Base-by-base conservation (phyloP, 305 asterid species). In the Solanum aculeatissimum region DNA sequence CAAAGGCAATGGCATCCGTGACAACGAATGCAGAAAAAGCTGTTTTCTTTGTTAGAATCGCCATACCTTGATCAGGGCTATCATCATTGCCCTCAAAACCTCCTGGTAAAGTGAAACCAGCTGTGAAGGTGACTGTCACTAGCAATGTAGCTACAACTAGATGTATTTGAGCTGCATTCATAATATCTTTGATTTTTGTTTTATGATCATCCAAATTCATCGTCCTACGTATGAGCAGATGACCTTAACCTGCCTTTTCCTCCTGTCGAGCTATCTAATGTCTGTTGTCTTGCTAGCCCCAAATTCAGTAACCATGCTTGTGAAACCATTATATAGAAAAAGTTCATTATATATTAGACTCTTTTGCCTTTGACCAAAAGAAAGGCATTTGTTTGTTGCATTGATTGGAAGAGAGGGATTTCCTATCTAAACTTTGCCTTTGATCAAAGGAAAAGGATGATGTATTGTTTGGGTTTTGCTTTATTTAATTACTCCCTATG, bases 81-180 rank as follows among this genome's bases (percentile, higher is more conserved):
- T 35, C 75, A 7, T 4, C 8, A 35, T 68, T 25, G 1, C 0
- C 35, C 47, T 68, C 23, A 68, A 35, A 68, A 35, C 75, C 75
- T 42, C 90, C 88, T 2, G 88, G 88, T 9, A 85, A 6, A 2
- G 90, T 87, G 74, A 87, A 87, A n/a, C 83, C 88, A 43, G 90
- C 90, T 7, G 88, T 86, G 13, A 87, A 87, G 16, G 88, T 87
- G 10, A 85, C 84, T 2, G 88, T 85, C 12, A 84, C 75, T 66
- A 87, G 81, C 6, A 87, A 83, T 1, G 90, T 70, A 0, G 88
- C 87, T 40, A 87, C 90, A 9, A 87, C 81, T 27, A 85, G 11
- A 21, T 82, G 74, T 43, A 78, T 60, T 29, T 85, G 83, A 4
- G 82, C 88, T 40, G 53, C 75, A 38, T 70, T 47, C 81, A 68